A percentile compares a stretch with the other conserved stretches of the same genome.
Conservation (phyloP, 192 early-diverging fungal species). For the Podila minutissima region DNA sequence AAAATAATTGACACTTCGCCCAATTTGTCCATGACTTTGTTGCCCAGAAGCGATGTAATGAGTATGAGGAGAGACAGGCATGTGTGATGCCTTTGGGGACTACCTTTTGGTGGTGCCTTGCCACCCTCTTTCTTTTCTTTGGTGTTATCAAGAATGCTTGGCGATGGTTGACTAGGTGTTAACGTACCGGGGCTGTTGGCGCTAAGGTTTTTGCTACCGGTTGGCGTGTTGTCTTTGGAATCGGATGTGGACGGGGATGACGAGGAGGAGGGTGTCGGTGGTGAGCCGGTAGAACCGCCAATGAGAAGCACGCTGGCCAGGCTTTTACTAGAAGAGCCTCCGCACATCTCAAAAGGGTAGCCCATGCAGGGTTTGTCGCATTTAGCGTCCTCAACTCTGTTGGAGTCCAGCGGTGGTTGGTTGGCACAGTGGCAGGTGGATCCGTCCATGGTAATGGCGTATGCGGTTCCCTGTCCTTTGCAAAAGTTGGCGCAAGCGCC, state of each 20-base stretch:
- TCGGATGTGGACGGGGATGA: not conserved
- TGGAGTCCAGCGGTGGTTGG: slow-evolving; percentile 14
- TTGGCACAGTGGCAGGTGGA: slow-evolving; percentile 36
- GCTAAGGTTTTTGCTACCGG: slow-evolving; percentile 20
- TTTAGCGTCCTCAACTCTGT: slow-evolving; percentile 36
- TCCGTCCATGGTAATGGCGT: slow-evolving; percentile 31
- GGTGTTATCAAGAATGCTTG: slow-evolving; percentile 1
- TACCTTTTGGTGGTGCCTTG: not conserved
- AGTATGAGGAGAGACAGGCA: too few species aligned
- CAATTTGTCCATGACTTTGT: slow-evolving; percentile 3
- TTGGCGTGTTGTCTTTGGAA: slow-evolving; percentile 8
- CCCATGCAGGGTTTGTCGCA: slow-evolving; percentile 47
- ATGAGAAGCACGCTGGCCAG: slow-evolving; percentile 35
- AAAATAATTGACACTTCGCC: too few species aligned
- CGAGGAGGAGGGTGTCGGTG: not conserved
- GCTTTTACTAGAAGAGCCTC: slow-evolving; percentile 14
- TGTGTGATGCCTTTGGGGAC: not conserved
- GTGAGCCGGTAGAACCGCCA: slow-evolving; percentile 11
- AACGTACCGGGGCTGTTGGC: slow-evolving; percentile 42
- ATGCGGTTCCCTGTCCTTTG: slow-evolving; percentile 15
- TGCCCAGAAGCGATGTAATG: not conserved
- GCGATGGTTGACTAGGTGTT: slow-evolving; percentile 15
- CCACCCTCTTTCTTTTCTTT: slow-evolving; percentile 12
- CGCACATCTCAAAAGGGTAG: slow-evolving; percentile 47
- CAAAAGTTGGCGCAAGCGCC: slow-evolving; percentile 47